Base-by-base conservation (phyloP, 2,329 filamentous ascomycete species). In the Chaetomium sp. region DNA sequence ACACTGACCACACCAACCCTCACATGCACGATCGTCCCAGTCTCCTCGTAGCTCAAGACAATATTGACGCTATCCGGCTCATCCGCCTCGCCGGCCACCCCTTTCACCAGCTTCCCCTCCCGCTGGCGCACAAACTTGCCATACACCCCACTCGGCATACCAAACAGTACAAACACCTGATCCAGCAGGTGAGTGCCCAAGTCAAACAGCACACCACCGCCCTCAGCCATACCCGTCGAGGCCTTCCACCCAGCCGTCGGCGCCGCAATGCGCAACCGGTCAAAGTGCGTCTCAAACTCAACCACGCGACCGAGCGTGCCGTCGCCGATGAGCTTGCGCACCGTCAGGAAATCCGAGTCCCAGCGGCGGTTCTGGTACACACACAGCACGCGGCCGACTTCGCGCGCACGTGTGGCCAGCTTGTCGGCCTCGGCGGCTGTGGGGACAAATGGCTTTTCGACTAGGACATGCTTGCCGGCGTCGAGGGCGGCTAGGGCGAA, bases 381-480 rank as follows among this genome's bases (percentile, higher is more conserved):
- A 60, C 82, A 83, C 58, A 88, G 70, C 45, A 85, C 67, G 54
- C 75, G 76, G 40, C 73, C 69, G 47, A 76, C 69, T 56, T 77
- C 69, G 59, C 76, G 70, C 8, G 85, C 80, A 49, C 85, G 71
- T 8, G 70, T 69, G 45, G 80, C 77, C 6, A 92, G 79, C 62
- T 81, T 72, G 37, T 81, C 76, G 9, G 88, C 88, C 71, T 91
- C 84, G 56, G 80, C 75, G 1, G 80, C 75, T 1, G 84, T 87
- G 19, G 88, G 85, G 10, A 89, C 87, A 68, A 92, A 92, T 2
- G 89, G 89, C 75, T 92, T 92, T 74, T 92, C 89, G 49, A 87
- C 86, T 52, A 92, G 76, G 33, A 91, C 86, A 69, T 92, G 85
- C 74, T 91, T 91, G 63, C 85, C 85, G 8, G 79, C 75, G 66